Evolutionary conservation across 176 grass and related monocot genomes (phyloP).

Genomic region (Musa troglodytarum): DNA sequence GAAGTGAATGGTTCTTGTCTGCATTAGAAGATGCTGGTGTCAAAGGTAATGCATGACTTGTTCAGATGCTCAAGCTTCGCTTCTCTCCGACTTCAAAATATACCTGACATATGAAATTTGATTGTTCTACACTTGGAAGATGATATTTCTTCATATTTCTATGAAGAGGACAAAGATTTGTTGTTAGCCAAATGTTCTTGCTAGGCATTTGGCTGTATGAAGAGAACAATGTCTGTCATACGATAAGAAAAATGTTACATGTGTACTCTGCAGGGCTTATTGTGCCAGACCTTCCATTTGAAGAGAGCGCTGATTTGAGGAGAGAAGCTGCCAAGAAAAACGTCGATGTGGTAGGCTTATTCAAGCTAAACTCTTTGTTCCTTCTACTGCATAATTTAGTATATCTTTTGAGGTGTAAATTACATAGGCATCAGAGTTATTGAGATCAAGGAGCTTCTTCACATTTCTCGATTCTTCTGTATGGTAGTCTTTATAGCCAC

Average conservation of each 20-base stretch:
- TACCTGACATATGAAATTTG: not conserved
- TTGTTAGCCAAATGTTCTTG: no score
- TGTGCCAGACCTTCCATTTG: conserved; percentile 11
- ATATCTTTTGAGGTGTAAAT: not conserved
- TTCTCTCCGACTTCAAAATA: not conserved
- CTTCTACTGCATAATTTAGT: not conserved
- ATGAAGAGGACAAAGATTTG: no score
- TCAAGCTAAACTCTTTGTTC: not conserved
- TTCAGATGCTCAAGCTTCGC: not conserved
- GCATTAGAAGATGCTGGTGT: conserved; percentile 3
- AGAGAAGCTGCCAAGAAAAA: conserved; percentile 7
- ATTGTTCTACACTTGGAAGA: not conserved
- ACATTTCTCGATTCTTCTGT: no score
- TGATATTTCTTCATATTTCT: no score
- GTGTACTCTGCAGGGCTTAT: conserved; percentile 11
- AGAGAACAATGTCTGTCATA: not conserved
- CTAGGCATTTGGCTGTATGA: not conserved
- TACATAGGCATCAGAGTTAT: not conserved
- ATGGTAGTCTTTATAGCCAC: no score
- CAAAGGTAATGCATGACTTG: conserved; percentile 3
- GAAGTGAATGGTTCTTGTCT: not conserved
- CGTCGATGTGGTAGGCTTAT: conserved; percentile 7
- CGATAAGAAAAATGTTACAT: no score
- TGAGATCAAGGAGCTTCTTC: no score
- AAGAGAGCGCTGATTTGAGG: conserved; percentile 7